These are phyloP conservation scores for Colletotrichum sp. DNA, from an alignment of 2,329 filamentous ascomycete species.

Conservation along the genomic window DNA sequence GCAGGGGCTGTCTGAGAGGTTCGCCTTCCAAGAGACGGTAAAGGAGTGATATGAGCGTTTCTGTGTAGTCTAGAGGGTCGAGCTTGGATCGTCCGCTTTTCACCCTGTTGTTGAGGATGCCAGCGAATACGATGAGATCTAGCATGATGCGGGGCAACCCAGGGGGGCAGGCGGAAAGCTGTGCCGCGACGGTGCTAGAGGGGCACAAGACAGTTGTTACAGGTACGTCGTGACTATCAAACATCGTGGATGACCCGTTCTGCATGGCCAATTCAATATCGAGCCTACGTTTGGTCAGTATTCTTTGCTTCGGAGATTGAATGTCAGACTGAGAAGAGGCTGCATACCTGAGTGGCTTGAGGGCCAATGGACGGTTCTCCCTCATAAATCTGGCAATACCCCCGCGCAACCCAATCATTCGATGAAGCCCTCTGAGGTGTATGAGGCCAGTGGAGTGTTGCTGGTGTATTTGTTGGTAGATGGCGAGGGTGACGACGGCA, in stretches of 20 bases:
- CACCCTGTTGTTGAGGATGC: background rate
- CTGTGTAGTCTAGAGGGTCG: background rate
- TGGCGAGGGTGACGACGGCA: background rate
- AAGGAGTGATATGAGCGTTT: background rate
- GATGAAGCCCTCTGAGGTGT: background rate
- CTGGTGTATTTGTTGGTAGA: constrained; percentile 4
- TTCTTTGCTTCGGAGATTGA: background rate
- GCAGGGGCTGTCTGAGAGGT: background rate
- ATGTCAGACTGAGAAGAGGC: background rate
- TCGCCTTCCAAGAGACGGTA: background rate
- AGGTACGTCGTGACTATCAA: background rate
- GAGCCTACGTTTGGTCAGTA: background rate
- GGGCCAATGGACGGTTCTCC: background rate
- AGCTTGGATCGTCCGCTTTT: background rate
- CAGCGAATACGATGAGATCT: background rate
- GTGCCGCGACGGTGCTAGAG: background rate
- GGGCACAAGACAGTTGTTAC: background rate
- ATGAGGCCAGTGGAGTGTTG: background rate
- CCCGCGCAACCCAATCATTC: background rate
- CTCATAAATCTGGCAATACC: background rate
- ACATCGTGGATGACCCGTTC: background rate
- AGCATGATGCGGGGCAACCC: background rate
- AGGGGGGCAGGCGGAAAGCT: background rate
- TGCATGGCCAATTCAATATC: background rate
- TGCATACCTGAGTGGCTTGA: background rate